A percentile compares a stretch with the other conserved stretches of the same genome.
Evolutionary conservation across 345 rosid genomes (phyloP).

Genomic region (Aquilaria yunnanensis): DNA sequence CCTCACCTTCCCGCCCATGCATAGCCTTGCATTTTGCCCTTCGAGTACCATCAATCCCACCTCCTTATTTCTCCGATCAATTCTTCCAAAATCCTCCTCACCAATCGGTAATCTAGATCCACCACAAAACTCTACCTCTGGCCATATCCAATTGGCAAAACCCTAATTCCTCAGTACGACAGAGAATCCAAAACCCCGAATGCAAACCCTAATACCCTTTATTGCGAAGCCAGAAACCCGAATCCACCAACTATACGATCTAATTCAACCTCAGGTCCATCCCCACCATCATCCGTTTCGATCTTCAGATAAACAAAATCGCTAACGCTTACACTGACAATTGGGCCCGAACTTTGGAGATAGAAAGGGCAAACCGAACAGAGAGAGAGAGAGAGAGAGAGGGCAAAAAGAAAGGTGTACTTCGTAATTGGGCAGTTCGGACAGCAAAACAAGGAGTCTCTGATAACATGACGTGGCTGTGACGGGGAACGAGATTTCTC

Average conservation of each 20-base stretch:
- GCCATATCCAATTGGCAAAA: slow-evolving; percentile 10
- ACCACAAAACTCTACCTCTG: slow-evolving; percentile 15
- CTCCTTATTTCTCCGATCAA: slow-evolving; percentile 12
- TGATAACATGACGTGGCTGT: slow-evolving; percentile 28
- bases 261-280: slow-evolving; percentile 30
- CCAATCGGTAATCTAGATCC: slow-evolving; percentile 19
- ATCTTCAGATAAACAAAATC: slow-evolving; percentile 12
- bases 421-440: slow-evolving; percentile 34
- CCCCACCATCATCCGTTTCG: slow-evolving; percentile 17
- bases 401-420: slow-evolving; percentile 26
- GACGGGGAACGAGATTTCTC: slow-evolving; percentile 14
- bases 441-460: slow-evolving; percentile 11
- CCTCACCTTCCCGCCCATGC: slow-evolving; percentile 52
- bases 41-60: slow-evolving; percentile 43
- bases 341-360: slow-evolving; percentile 5
- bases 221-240: background rate
- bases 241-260: slow-evolving; percentile 17
- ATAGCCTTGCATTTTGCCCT: slow-evolving; percentile 68
- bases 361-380: slow-evolving; percentile 4
- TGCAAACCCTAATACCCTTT: slow-evolving; percentile 29
- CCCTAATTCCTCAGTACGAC: slow-evolving; percentile 26
- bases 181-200: background rate
- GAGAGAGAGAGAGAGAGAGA: slow-evolving; percentile 13
- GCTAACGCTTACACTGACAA: background rate
- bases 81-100: slow-evolving; percentile 5